Evolutionary conservation across 2,329 filamentous ascomycete species (phyloP).

Genomic region (Pseudogymnoascus sp.): DNA sequence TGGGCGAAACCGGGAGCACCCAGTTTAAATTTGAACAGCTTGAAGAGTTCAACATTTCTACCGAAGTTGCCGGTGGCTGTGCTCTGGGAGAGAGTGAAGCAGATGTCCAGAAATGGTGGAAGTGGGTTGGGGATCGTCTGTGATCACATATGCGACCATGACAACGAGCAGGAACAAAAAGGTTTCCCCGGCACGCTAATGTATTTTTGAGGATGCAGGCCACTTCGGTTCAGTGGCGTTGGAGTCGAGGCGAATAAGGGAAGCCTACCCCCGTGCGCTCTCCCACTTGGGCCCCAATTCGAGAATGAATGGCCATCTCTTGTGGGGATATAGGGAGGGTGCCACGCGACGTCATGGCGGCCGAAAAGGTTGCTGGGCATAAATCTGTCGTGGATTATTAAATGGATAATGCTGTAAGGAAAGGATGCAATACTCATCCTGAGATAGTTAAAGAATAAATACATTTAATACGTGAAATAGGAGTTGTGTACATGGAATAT

Average conservation of each 20-base stretch:
- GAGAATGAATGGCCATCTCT: background rate
- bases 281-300: background rate
- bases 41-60: constrained; percentile 71
- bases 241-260: background rate
- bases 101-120: constrained; percentile 80
- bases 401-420: background rate
- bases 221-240: background rate
- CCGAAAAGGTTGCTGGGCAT: background rate
- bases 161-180: background rate
- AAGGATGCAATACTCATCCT: background rate
- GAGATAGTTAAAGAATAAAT: background rate
- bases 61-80: constrained; percentile 73
- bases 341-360: background rate
- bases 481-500: background rate
- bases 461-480: background rate
- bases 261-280: background rate
- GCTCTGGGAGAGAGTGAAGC: constrained; percentile 53
- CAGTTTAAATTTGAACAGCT: constrained; percentile 76
- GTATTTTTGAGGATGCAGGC: background rate
- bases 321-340: background rate
- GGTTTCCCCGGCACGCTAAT: background rate
- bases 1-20: constrained; percentile 72
- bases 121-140: constrained; percentile 75
- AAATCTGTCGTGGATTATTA: background rate
- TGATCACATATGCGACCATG: constrained; percentile 33